A percentile compares a stretch with the other conserved stretches of the same genome.
Conservation (phyloP, 169 alveolate species). For the Eimeria acervulina region DNA sequence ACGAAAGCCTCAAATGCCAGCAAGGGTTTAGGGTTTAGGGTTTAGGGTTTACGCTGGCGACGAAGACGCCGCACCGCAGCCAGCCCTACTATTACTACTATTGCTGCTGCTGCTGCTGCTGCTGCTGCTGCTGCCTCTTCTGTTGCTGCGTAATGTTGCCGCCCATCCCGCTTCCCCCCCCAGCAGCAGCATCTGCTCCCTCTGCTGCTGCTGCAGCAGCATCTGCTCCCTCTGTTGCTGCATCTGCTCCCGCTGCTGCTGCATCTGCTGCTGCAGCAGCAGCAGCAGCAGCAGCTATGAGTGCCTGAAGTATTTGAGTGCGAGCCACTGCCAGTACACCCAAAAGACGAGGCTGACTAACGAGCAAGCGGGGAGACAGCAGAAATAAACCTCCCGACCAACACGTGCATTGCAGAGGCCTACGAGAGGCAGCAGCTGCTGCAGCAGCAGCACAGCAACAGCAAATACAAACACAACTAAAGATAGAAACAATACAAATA, state of each 20-base stretch:
- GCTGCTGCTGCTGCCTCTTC: not conserved
- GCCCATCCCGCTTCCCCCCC: not conserved
- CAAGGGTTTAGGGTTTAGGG: not conserved
- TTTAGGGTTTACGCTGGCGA: not conserved
- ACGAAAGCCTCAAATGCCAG: not conserved
- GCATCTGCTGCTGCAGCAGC: constrained; percentile 25
- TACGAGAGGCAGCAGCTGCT: constrained; percentile 27
- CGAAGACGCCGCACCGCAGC: not conserved
- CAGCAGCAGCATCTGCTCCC: not conserved
- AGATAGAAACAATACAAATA: not conserved
- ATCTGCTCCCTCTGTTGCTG: not conserved
- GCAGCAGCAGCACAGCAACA: constrained; percentile 35
- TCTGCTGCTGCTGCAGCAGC: not conserved
- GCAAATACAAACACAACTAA: not conserved
- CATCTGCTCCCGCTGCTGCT: constrained; percentile 2
- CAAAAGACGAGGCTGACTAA: not conserved
- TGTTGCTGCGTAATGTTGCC: not conserved
- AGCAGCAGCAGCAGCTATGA: not conserved
- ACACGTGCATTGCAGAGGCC: not conserved
- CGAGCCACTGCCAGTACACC: constrained; percentile 56
- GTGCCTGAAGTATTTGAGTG: constrained; percentile 38
- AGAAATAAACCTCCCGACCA: not conserved
- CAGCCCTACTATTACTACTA: not conserved
- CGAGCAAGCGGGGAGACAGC: constrained; percentile 8
- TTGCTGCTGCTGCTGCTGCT: not conserved